These are phyloP conservation scores for Candida anutae DNA, from an alignment of 1,139 yeast genomes.

Conservation along the genomic window DNA sequence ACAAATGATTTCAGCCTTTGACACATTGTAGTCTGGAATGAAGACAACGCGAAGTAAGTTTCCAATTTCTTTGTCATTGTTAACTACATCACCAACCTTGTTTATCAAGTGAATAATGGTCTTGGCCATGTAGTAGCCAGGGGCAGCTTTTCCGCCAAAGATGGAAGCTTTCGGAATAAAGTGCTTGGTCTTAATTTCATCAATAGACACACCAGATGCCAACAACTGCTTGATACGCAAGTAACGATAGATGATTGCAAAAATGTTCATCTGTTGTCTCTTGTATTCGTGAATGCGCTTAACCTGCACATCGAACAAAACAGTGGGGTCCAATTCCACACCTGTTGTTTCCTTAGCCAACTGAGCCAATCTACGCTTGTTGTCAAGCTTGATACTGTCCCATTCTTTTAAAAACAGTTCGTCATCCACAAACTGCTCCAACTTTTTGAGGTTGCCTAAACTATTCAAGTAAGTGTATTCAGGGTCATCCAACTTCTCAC, in stretches of 20 bases:
- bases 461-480: constrained; percentile 60
- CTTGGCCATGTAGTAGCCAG: constrained; percentile 94
- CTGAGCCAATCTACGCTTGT: constrained; percentile 64
- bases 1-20: constrained; percentile 84
- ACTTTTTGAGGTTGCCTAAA: constrained; percentile 57
- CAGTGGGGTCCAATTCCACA: constrained; percentile 62
- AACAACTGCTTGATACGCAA: constrained; percentile 65
- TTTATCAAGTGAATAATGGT: constrained; percentile 80
- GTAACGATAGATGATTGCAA: constrained; percentile 82
- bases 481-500: constrained; percentile 60
- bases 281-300: constrained; percentile 94
- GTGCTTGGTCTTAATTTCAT: constrained; percentile 52
- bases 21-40: constrained; percentile 87
- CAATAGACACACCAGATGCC: constrained; percentile 33
- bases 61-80: constrained; percentile 66
- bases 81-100: constrained; percentile 72
- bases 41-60: constrained; percentile 79
- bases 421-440: constrained; percentile 66
- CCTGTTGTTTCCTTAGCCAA: constrained; percentile 64
- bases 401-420: constrained; percentile 59
- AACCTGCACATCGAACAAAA: constrained; percentile 85
- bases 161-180: constrained; percentile 72
- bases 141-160: constrained; percentile 95
- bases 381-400: constrained; percentile 63
- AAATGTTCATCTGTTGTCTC: constrained; percentile 88